Conservation (phyloP, 805 yeast genomes). For the Monosporozyma aerobia region DNA sequence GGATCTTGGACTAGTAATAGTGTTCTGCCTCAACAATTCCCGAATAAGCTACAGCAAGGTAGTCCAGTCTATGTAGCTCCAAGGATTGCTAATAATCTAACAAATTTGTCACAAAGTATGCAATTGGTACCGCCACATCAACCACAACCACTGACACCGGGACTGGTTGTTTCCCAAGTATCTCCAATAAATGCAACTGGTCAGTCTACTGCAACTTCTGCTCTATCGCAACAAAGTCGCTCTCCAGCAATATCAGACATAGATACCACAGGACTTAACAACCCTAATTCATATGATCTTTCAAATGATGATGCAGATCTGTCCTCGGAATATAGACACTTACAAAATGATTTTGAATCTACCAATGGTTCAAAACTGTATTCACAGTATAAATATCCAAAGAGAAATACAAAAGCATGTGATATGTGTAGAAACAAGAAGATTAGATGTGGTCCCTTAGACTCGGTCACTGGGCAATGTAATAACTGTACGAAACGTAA, state of each 20-base stretch:
- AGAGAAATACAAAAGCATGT: constrained; percentile 16
- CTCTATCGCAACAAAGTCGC: neutral
- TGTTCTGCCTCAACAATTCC: neutral
- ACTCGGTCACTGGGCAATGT: constrained; percentile 10
- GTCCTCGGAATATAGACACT: neutral
- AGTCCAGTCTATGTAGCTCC: neutral
- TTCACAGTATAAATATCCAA: neutral
- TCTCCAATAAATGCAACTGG: neutral
- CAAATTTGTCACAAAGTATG: neutral
- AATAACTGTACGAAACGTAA: constrained; percentile 13
- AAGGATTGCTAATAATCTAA: too few species aligned
- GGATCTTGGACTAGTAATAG: neutral
- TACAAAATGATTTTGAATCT: neutral
- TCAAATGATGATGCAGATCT: neutral
- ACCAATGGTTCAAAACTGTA: neutral
- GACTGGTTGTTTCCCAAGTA: neutral
- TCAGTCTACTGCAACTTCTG: neutral
- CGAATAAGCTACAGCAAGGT: neutral
- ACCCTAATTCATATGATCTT: neutral
- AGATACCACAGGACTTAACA: neutral
- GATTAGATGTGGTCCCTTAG: constrained; percentile 13
- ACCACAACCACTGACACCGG: neutral
- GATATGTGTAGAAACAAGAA: constrained; percentile 18
- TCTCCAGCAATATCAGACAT: neutral
- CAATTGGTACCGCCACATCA: neutral